Percentiles rank a stretch among this genome's conserved stretches.
These are phyloP conservation scores for Durusdinium trenchii DNA, from an alignment of 73 alveolate genomes.

Conservation along the genomic window DNA sequence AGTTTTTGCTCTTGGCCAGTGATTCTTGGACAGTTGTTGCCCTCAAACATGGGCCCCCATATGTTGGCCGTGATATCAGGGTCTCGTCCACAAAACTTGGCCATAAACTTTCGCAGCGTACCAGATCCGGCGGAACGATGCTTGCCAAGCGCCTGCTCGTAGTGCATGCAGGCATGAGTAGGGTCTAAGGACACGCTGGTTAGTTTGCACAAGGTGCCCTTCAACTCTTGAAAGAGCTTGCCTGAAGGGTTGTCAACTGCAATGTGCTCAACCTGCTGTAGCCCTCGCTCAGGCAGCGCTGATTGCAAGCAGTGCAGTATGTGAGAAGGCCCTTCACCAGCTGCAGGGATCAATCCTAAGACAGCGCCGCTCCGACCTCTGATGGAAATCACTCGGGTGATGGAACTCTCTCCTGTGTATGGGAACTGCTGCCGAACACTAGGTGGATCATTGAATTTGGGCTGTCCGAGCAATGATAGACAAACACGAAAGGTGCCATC, in stretches of 20 bases:
- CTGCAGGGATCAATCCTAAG: constrained; percentile 17
- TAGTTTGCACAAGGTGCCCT: not conserved
- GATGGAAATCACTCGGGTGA: not conserved
- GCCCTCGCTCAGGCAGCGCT: not conserved
- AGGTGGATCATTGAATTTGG: not conserved
- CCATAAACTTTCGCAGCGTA: not conserved
- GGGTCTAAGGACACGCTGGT: not conserved
- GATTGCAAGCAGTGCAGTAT: not conserved
- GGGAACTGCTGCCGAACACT: not conserved
- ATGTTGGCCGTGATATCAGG: no score
- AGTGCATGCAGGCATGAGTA: constrained; percentile 4
- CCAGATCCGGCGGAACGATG: not conserved
- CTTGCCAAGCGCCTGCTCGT: constrained; percentile 15
- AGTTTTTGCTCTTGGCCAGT: not conserved
- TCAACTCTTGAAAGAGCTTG: not conserved
- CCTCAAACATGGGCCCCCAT: not conserved
- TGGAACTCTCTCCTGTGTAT: not conserved
- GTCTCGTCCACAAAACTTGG: not conserved
- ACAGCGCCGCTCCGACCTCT: constrained; percentile 62
- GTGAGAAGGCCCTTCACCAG: not conserved
- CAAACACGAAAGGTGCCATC: constrained; percentile 28
- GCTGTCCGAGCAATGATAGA: constrained; percentile 37
- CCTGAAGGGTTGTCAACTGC: constrained; percentile 5
- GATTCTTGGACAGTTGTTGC: not conserved
- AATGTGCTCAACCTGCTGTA: not conserved